Evolutionary conservation across 1,284 basidiomycete species (phyloP).

Genomic region (Coriolopsis trogii): DNA sequence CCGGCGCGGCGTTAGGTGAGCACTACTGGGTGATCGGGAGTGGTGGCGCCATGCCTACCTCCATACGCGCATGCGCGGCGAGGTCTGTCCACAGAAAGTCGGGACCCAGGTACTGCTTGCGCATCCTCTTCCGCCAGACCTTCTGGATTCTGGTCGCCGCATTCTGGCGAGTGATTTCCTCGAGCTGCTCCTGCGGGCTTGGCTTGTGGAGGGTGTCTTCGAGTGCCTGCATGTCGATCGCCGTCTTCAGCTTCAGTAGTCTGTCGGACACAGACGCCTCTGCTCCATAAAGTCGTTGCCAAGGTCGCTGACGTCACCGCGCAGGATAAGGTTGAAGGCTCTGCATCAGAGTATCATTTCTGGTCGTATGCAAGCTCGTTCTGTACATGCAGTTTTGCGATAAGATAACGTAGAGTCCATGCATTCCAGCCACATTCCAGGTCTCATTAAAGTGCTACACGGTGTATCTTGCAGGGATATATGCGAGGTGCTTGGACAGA

Average conservation of each 20-base stretch:
- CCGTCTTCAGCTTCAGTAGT: neutral
- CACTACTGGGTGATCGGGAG: slow-evolving; percentile 8
- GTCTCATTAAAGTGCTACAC: slow-evolving; percentile 30
- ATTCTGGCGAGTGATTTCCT: slow-evolving; percentile 22
- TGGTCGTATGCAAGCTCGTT: neutral
- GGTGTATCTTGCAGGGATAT: slow-evolving; percentile 27
- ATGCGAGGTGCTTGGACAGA: slow-evolving; percentile 22
- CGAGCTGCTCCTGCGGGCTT: slow-evolving; percentile 6
- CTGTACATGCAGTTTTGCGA: slow-evolving; percentile 5
- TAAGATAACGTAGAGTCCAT: slow-evolving; percentile 16
- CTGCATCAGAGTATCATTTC: no score
- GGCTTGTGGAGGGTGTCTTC: slow-evolving; percentile 15
- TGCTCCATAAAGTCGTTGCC: no score
- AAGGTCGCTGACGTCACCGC: no score
- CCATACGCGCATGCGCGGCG: slow-evolving; percentile 40
- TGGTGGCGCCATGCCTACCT: slow-evolving; percentile 39
- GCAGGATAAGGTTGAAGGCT: no score
- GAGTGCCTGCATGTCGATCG: slow-evolving; percentile 15
- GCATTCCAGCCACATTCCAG: slow-evolving; percentile 21
- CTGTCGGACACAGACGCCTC: no score
- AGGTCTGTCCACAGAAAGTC: slow-evolving; percentile 50
- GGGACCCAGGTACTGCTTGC: slow-evolving; percentile 34
- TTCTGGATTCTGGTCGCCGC: slow-evolving; percentile 36
- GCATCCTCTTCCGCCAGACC: slow-evolving; percentile 33
- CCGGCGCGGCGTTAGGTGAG: no score